phyloP scores from a whole-genome alignment of 768 basidiomycete species.

The Xerocomus brunneocitrinus region DNA sequence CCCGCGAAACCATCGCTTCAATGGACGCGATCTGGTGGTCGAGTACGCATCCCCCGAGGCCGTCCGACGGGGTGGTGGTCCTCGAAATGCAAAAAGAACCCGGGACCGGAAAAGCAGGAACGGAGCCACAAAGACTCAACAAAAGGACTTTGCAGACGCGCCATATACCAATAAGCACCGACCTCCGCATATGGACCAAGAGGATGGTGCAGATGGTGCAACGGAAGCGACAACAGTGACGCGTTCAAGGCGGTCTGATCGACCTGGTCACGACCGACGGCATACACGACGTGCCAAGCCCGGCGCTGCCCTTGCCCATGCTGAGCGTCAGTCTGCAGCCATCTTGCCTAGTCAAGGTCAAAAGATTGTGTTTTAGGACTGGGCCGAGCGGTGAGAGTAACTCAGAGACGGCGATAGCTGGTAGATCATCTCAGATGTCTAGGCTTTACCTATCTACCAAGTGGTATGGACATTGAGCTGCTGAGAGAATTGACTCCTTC shows the following conservation, averaged over 20 bases:
- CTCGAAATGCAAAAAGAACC: slow-evolving; percentile 21
- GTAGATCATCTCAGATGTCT: background rate
- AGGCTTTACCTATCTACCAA: background rate
- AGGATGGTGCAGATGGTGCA: slow-evolving; percentile 3
- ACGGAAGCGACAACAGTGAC: background rate
- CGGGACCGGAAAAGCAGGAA: slow-evolving; percentile 11
- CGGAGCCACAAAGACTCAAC: slow-evolving; percentile 5
- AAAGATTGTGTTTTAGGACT: slow-evolving; percentile 62
- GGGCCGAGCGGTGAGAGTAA: too few relatives aligned
- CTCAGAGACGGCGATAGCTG: background rate
- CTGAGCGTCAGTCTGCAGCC: slow-evolving; percentile 69
- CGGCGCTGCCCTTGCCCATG: slow-evolving; percentile 75
- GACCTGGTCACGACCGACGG: slow-evolving; percentile 8
- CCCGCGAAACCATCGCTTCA: slow-evolving; percentile 75
- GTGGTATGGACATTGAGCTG: background rate
- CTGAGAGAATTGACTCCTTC: too few relatives aligned
- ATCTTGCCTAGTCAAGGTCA: slow-evolving; percentile 63
- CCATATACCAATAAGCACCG: slow-evolving; percentile 4
- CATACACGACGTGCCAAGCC: slow-evolving; percentile 53
- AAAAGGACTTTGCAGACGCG: background rate
- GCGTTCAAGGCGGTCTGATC: slow-evolving; percentile 8
- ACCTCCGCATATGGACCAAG: slow-evolving; percentile 3
- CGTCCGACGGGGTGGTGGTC: slow-evolving; percentile 69
- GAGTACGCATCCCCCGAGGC: slow-evolving; percentile 90
- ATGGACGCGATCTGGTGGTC: slow-evolving; percentile 80